Evolutionary conservation across 208 protist species (phyloP), one percentile per base, ranked within the genome.

Genomic region (Leishmania tropica): DNA sequence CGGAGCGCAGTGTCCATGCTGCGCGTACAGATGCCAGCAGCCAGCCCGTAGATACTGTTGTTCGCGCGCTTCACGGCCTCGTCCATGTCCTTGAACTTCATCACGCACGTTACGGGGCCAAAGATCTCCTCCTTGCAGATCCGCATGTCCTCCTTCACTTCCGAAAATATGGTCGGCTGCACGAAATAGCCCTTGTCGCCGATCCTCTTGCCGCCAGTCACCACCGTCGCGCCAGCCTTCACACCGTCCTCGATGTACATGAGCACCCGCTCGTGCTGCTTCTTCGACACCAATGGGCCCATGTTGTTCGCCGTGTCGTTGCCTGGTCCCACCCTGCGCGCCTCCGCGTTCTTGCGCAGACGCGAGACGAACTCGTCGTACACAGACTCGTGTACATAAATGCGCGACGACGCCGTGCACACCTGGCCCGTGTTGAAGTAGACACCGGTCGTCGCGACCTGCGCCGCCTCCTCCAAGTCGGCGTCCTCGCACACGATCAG

Each of bases 91-190:
- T 88, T 90, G 87, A 93, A 98, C 87, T 92, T 96, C 83, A 97
- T 85, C 75, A 97, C 87, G 76, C 89, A 95, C 67, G 91, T 90
- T 3, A 98, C 94, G 35, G 96, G 96, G 53, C 96, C 96, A 78
- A 98, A 98, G 87, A 97, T 97, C 84, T 97, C 95, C 79, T 98
- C 95, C 45, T 89, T 77, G 75, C 77, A 92, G 76, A 98, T 95
- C 65, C 79, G 86, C 89, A 95, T 95, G 51, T 92, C 74, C 75
- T 97, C 93, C 62, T 83, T 83, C 54, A 95, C 92, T 76, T 95
- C 78, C 35, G 90, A 73, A 68, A 98, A 96, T 71, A 98, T 88
- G 35, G 95, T 98, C 54, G 95, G 94, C 75, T 92, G 70, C 45
- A 98, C 85, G 79, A 96, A 98, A 91, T 96, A 97, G 58, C 95